Evolutionary conservation across 352 stramenopile species (phyloP).

Genomic region (Aphanomyces cochlioides): DNA sequence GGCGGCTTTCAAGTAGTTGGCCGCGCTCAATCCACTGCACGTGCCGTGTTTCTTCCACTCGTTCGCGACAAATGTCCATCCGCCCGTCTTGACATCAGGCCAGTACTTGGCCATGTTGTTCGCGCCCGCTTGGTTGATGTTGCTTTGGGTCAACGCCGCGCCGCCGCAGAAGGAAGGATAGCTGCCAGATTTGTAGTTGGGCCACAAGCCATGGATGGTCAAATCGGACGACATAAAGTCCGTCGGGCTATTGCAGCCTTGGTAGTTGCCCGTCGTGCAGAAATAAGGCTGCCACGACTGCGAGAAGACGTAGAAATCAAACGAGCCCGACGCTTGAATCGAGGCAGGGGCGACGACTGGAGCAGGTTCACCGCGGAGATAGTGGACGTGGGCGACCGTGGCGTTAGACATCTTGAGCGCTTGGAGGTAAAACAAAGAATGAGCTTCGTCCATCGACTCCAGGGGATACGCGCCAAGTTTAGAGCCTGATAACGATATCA

Average conservation of each 20-base stretch:
- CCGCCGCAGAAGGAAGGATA: slow-evolving; percentile 44
- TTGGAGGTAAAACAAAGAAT: too few species aligned
- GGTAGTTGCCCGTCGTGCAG: slow-evolving; percentile 64
- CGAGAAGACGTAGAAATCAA: slow-evolving; percentile 87
- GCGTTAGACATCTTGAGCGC: too few species aligned
- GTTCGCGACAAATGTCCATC: slow-evolving; percentile 84
- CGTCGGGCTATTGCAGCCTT: slow-evolving; percentile 60
- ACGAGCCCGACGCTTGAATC: too few species aligned
- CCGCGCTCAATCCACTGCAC: slow-evolving; percentile 80
- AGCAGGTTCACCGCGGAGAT: too few species aligned
- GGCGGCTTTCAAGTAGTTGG: slow-evolving; percentile 79
- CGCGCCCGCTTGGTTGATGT: too few species aligned
- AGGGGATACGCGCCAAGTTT: too few species aligned
- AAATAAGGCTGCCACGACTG: slow-evolving; percentile 89
- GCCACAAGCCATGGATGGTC: slow-evolving; percentile 88
- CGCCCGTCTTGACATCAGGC: slow-evolving; percentile 80
- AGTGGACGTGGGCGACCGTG: too few species aligned
- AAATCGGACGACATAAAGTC: slow-evolving; percentile 77
- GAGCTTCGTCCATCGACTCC: too few species aligned
- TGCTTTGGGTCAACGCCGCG: too few species aligned
- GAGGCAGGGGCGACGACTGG: too few species aligned
- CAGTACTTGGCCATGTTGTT: slow-evolving; percentile 72
- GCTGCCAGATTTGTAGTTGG: slow-evolving; percentile 55
- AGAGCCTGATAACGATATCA: too few species aligned
- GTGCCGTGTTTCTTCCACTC: slow-evolving; percentile 93